phyloP scores from a whole-genome alignment of 2,329 filamentous ascomycete genomes.

The Fusarium sp. region DNA sequence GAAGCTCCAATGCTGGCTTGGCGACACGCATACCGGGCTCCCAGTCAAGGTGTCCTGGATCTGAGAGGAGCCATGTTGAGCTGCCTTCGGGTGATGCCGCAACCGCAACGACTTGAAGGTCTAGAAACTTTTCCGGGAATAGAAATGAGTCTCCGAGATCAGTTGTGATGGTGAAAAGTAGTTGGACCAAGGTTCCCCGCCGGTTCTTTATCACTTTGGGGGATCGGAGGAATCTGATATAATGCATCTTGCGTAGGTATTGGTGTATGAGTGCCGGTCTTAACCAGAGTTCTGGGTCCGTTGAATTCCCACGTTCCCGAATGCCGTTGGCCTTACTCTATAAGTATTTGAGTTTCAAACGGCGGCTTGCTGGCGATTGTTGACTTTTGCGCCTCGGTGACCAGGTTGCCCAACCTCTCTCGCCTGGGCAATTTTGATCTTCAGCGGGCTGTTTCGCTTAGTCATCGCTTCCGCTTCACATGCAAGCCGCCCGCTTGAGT shows the following conservation, averaged over 20 bases:
- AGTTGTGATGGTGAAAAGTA: slow-evolving; percentile 67
- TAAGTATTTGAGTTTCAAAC: neutral
- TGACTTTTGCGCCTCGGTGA: slow-evolving; percentile 6
- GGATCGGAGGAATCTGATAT: slow-evolving; percentile 65
- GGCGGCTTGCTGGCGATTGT: neutral
- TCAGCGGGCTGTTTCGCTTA: slow-evolving; percentile 19
- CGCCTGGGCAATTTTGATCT: slow-evolving; percentile 25
- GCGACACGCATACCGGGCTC: slow-evolving; percentile 54
- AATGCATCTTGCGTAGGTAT: slow-evolving; percentile 60
- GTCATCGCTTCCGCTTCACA: slow-evolving; percentile 25
- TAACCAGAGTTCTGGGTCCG: neutral
- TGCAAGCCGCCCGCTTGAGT: neutral
- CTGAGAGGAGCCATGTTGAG: slow-evolving; percentile 42
- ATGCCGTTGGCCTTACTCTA: neutral
- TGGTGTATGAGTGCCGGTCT: neutral
- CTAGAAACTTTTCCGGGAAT: slow-evolving; percentile 57
- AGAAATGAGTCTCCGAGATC: slow-evolving; percentile 68
- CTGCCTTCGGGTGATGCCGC: slow-evolving; percentile 34
- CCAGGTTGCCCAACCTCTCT: slow-evolving; percentile 19
- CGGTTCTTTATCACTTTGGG: slow-evolving; percentile 52
- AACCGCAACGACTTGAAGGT: slow-evolving; percentile 54
- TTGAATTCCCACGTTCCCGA: neutral
- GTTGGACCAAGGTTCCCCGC: slow-evolving; percentile 49
- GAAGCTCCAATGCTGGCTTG: slow-evolving; percentile 50
- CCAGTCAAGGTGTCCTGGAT: slow-evolving; percentile 47